Percentiles rank a stretch among this genome's conserved stretches.
Evolutionary conservation across 768 basidiomycete species (phyloP).

Genomic region (Boletus subcaerulescens): DNA sequence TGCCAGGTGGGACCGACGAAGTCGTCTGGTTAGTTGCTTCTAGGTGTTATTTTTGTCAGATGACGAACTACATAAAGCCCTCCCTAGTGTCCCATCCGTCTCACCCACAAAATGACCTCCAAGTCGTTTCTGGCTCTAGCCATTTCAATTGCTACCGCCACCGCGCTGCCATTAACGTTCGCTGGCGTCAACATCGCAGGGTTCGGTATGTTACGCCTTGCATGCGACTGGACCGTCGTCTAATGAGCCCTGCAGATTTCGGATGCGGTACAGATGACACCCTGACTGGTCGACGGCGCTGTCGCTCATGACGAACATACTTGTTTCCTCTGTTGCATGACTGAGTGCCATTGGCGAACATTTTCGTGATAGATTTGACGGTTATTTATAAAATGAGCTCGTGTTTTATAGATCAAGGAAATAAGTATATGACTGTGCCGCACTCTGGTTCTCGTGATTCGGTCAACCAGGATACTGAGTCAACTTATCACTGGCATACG

Average conservation of each 20-base stretch:
- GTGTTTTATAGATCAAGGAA: too few relatives aligned
- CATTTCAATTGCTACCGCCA: constrained; percentile 8
- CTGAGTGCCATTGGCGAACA: too few relatives aligned
- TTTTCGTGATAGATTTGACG: too few relatives aligned
- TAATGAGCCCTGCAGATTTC: constrained; percentile 34
- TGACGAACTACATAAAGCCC: constrained; percentile 10
- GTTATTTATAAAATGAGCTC: too few relatives aligned
- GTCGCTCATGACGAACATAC: constrained; percentile 8
- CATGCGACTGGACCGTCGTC: not conserved
- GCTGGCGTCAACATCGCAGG: constrained; percentile 54
- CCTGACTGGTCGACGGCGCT: constrained; percentile 33
- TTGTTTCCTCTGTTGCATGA: too few relatives aligned
- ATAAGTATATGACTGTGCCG: too few relatives aligned
- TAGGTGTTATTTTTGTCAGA: constrained; percentile 4
- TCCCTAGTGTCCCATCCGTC: not conserved
- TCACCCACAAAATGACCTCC: constrained; percentile 15
- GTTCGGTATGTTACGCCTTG: constrained; percentile 32
- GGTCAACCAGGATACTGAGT: too few relatives aligned
- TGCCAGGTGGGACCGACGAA: not conserved
- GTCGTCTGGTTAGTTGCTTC: not conserved
- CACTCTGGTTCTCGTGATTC: too few relatives aligned
- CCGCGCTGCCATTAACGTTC: constrained; percentile 30
- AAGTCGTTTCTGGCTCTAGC: constrained; percentile 14
- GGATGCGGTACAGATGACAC: constrained; percentile 45
- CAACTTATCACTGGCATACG: constrained; percentile 2